Evolutionary conservation across 257 asterid species (phyloP).

Genomic region (Datura wrightii): DNA sequence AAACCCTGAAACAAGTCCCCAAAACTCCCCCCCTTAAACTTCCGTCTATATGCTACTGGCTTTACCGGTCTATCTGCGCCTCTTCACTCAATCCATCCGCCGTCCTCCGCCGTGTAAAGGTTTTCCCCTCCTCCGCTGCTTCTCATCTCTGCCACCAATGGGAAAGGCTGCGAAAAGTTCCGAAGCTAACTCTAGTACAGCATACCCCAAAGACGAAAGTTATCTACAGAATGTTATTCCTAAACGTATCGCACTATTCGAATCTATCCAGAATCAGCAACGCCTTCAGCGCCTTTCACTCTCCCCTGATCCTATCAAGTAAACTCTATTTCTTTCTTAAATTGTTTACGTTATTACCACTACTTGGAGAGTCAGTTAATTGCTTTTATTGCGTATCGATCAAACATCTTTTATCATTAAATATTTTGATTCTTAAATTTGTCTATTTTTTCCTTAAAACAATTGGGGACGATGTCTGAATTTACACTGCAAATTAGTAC

Average conservation of each 20-base stretch:
- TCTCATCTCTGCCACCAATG: conserved; percentile 45
- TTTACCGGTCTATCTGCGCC: conserved; percentile 39
- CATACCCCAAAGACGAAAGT: conserved; percentile 58
- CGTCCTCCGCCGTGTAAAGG: conserved; percentile 42
- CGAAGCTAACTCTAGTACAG: conserved; percentile 41
- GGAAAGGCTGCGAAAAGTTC: conserved; percentile 55
- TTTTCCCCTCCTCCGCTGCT: conserved; percentile 35
- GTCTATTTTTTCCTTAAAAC: no score
- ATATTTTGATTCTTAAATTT: not conserved
- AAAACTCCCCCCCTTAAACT: not conserved
- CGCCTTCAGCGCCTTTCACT: conserved; percentile 62
- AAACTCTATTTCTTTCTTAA: conserved; percentile 3
- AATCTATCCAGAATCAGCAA: conserved; percentile 56
- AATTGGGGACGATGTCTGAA: not conserved
- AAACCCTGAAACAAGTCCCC: not conserved
- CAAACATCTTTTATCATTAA: not conserved
- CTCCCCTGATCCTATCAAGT: conserved; percentile 68
- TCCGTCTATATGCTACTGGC: conserved; percentile 19
- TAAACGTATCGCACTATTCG: conserved; percentile 69
- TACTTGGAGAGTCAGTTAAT: not conserved
- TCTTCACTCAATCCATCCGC: conserved; percentile 41
- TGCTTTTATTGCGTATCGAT: not conserved
- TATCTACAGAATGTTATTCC: conserved; percentile 68
- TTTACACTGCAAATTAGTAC: not conserved
- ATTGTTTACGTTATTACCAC: no score